phyloP scores from a whole-genome alignment of 805 yeast genomes.

The Ogataea haglerorum region DNA sequence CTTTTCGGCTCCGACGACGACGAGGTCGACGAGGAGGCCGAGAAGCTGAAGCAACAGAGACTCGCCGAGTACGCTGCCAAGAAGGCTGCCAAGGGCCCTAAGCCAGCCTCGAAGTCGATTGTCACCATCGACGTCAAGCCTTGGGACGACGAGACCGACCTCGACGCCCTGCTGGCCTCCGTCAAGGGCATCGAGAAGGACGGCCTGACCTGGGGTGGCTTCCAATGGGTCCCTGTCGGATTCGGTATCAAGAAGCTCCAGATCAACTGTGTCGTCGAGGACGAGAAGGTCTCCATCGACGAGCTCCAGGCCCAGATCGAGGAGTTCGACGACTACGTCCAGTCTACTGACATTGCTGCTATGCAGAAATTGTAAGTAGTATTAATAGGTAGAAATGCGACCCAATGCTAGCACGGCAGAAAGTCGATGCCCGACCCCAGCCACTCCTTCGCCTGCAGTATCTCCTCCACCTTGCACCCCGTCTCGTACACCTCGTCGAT shows the following conservation, averaged over 20 bases:
- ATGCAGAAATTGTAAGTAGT: slow-evolving; percentile 85
- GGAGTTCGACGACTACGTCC: slow-evolving; percentile 98
- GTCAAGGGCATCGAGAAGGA: slow-evolving; percentile 84
- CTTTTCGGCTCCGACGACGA: slow-evolving; percentile 94
- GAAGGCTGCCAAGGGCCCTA: slow-evolving; percentile 90
- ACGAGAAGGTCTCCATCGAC: slow-evolving; percentile 89
- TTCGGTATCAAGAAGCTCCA: slow-evolving; percentile 99
- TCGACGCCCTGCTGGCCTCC: slow-evolving; percentile 81
- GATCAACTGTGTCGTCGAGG: slow-evolving; percentile 97
- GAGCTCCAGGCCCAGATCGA: slow-evolving; percentile 75
- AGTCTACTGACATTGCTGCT: slow-evolving; percentile 98
- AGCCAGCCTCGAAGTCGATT: slow-evolving; percentile 97
- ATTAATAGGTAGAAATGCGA: slow-evolving; percentile 1
- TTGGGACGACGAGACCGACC: slow-evolving; percentile 99
- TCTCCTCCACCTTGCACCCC: slow-evolving; percentile 41
- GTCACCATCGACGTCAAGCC: slow-evolving; percentile 98
- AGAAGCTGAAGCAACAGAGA: slow-evolving; percentile 95
- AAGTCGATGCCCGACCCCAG: slow-evolving; percentile 49
- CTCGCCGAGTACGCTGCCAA: slow-evolving; percentile 95
- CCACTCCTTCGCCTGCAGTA: slow-evolving; percentile 44
- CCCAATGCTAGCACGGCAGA: slow-evolving; percentile 33
- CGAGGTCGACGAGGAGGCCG: slow-evolving; percentile 95
- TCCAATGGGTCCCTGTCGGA: slow-evolving; percentile 94
- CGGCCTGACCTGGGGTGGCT: slow-evolving; percentile 98
- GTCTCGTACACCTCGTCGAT: slow-evolving; percentile 47